Evolutionary conservation across 1,284 basidiomycete species (phyloP), one percentile per base, ranked within the genome.

Genomic region (Melampsora americana): DNA sequence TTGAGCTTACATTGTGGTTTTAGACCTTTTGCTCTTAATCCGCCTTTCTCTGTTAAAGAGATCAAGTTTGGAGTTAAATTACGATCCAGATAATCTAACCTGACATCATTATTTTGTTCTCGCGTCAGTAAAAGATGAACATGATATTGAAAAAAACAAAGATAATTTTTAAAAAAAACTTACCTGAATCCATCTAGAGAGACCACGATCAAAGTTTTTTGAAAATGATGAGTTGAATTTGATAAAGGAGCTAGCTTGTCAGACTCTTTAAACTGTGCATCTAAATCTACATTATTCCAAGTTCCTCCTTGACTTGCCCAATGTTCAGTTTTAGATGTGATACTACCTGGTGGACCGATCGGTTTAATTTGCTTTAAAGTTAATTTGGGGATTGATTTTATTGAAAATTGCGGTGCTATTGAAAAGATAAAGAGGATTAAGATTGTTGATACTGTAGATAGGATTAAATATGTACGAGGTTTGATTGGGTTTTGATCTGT

Each of bases 181-280:
- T 80, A 89, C 90, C 91, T 86, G 59, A 93, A 84, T 0, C 92
- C 92, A 81, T 95, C 92, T 59, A 95, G 91, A 42, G 92, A 93
- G 28, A 95, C 88, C 66, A 95, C 86, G 28, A 95, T 82, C 18
- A 93, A 90, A 0, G 91, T 94, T 79, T 88, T 74, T 20, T 50
- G 67, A 26, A 56, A 74, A 42, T 26, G 32, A 74, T 74, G 72
- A 6, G 64, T 74, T n/a, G 64, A 62, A 61, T 74, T 74, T 4
- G 39, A 74, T 9, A 60, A 42, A 1, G 48, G 20, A 35, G 64
- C 50, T 1, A 23, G 12, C 5, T 42, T 2, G 18, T 73, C 35
- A 9, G 62, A 26, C 14, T 32, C 7, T n/a, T 32, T 73, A 11
- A 64, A 42, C 12, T 30, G 18, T 42, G 62, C 48, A 23, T 73